Conservation (phyloP, 169 alveolate genomes). For the Plasmodium reichenowi region DNA sequence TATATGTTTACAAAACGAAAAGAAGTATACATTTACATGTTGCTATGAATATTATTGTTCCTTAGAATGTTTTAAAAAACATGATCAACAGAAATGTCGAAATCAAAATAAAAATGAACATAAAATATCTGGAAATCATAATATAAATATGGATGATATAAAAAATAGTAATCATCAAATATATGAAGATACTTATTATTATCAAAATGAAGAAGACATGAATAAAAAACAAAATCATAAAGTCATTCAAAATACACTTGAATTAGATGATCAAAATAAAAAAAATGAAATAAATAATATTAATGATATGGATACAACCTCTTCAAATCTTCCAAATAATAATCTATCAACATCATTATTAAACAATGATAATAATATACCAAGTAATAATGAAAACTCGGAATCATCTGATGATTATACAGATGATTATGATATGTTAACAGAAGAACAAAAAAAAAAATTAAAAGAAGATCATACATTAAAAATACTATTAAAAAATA, state of each 20-base stretch:
- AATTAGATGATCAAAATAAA: neutral
- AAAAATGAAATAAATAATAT: neutral
- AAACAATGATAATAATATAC: neutral
- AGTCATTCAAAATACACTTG: too few species aligned
- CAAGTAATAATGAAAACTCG: neutral
- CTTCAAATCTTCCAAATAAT: neutral
- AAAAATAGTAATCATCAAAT: too few species aligned
- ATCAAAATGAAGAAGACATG: too few species aligned
- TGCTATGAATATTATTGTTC: conserved; percentile 36
- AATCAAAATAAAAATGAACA: neutral
- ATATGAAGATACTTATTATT: too few species aligned
- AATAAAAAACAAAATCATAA: too few species aligned
- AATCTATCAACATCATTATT: neutral
- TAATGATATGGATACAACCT: neutral
- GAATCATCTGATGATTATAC: conserved; percentile 24
- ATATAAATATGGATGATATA: too few species aligned
- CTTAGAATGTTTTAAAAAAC: conserved; percentile 20
- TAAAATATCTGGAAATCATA: neutral
- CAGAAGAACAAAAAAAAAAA: conserved; percentile 53
- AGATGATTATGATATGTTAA: conserved; percentile 11
- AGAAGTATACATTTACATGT: conserved; percentile 36
- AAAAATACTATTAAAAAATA: conserved; percentile 37
- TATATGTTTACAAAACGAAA: conserved; percentile 13
- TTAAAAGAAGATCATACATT: conserved; percentile 54
- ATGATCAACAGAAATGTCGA: conserved; percentile 13